Base-by-base conservation (phyloP, 192 early-diverging fungal species). In the Spizellomyces sp. region DNA sequence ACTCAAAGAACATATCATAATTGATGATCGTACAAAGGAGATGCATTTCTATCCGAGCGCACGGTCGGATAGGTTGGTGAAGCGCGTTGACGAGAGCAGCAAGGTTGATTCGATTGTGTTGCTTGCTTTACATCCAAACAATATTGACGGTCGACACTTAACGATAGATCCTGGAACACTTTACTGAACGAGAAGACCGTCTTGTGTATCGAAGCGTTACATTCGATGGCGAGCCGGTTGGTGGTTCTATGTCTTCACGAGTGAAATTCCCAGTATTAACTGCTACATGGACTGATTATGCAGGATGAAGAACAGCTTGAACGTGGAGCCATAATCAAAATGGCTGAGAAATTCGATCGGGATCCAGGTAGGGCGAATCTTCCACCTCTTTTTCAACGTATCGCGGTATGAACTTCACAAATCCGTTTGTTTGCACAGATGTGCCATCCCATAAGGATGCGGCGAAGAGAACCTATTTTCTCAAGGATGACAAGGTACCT, bases 291-390 rank as follows among this genome's bases (percentile, higher is more conserved):
- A 54, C 12, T 54, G 12, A 54, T n/a, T 43, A 14, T 19, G 15
- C 61, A 54, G 19, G 60, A 75, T 15, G 70, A 75, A 48, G 67
- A 70, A 15, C 42, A 69, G 45, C 12, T 19, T 21, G 43, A 48
- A 15, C 43, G 73, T 14, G 71, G 75, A 8, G 58, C 66, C 2
- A 75, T 86, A 14, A 45, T 81, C 4, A 88, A 88, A 47, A 88
- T 88, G 86, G 77, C 86, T 22, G 86, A 88, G 60, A 88, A 88
- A 58, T 84, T 83, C 46, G 78, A 75, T 36, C 62, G 78, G 8
- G 77, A 86, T 54, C 67, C 67, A 45, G 71, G 75, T 79, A 41
- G n/a, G 66, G 21, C 10, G 47, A 45, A 9, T 14, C 48, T 21
- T 3, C 27, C 52, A 48, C 15, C 4, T 5, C 43, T 0, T 41